phyloP scores from a whole-genome alignment of 805 yeast genomes.

The Cyberlindnera mississippiensis region DNA sequence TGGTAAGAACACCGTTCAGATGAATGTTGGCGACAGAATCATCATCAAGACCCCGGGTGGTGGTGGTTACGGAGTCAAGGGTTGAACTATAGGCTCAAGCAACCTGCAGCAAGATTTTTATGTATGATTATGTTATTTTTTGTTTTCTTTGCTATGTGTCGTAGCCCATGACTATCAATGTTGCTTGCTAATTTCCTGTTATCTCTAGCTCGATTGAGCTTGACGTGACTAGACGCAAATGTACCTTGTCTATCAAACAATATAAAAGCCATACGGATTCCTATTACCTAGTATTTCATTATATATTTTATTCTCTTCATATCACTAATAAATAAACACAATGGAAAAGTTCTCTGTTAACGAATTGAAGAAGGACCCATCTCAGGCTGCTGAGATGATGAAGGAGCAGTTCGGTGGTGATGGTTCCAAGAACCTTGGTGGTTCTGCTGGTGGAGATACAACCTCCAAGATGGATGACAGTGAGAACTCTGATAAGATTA shows the following conservation, averaged over 20 bases:
- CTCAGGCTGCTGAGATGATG: constrained; percentile 6
- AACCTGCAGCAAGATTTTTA: neutral
- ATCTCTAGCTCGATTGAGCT: too few relatives aligned
- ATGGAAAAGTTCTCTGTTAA: constrained; percentile 4
- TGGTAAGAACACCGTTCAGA: constrained; percentile 63
- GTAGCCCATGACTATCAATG: too few relatives aligned
- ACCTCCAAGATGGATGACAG: constrained; percentile 8
- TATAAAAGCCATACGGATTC: too few relatives aligned
- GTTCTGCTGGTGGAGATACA: constrained; percentile 17
- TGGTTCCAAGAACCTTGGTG: constrained; percentile 14
- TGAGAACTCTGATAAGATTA: constrained; percentile 11
- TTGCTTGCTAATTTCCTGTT: too few relatives aligned
- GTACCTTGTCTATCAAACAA: too few relatives aligned
- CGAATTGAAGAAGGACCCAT: constrained; percentile 10
- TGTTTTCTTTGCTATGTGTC: neutral
- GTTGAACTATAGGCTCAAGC: too few relatives aligned
- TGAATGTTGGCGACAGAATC: constrained; percentile 60
- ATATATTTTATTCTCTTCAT: neutral
- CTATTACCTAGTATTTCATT: too few relatives aligned
- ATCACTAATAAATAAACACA: neutral
- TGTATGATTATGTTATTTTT: neutral
- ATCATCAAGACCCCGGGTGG: constrained; percentile 80
- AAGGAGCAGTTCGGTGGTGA: constrained; percentile 8
- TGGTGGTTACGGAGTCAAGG: constrained; percentile 62
- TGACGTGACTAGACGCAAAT: too few relatives aligned